Evolutionary conservation across 495 filamentous ascomycete genomes (phyloP), one percentile per base, ranked within the genome.

Genomic region (Tuber calosporum): DNA sequence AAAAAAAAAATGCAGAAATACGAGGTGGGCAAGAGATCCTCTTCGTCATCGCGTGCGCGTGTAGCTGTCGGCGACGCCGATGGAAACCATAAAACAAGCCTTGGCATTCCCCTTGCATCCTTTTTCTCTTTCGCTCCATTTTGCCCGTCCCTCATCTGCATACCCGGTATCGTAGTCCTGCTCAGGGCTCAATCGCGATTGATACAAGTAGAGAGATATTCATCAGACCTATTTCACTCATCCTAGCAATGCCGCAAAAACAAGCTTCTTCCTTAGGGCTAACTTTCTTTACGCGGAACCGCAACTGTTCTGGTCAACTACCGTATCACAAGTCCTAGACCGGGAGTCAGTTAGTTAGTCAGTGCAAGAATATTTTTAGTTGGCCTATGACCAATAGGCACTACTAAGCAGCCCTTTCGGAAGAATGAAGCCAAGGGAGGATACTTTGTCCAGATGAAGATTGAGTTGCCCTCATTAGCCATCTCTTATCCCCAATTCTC

Each of bases 231-330:
- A 4, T 34, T 62, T 4, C 53, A 17, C 53, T 17, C 53, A 6
- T 2, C 22, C 22, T 22, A 53, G 22, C 22, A 8, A 26, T 34
- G 53, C 53, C 26, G 26, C 53, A 62, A 62, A 43, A 34, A 62
- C 34, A 62, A 62, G 53, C 53, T 62, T 62, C 53, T 62, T 62
- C 53, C 53, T 15, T 62, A 34, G 53, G 53, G 53, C 53, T 62
- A 30, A 62, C 26, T 62, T 34, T 62, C 53, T 30, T 62, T 34
- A 62, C 9, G 53, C 53, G 53, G 34, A 62, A 34, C 17, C 53
- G 30, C 53, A 8, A 62, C 53, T 62, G 13, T 62, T 62, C 53
- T 62, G 5, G 53, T 62, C 17, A 34, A 34, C 34, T 34, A n/a
- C n/a, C n/a, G n/a, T n/a, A 17, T 30, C 34, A 62, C 53, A 62